Conservation (phyloP, 2,329 filamentous ascomycete genomes). For the Fusarium tuaranense region DNA sequence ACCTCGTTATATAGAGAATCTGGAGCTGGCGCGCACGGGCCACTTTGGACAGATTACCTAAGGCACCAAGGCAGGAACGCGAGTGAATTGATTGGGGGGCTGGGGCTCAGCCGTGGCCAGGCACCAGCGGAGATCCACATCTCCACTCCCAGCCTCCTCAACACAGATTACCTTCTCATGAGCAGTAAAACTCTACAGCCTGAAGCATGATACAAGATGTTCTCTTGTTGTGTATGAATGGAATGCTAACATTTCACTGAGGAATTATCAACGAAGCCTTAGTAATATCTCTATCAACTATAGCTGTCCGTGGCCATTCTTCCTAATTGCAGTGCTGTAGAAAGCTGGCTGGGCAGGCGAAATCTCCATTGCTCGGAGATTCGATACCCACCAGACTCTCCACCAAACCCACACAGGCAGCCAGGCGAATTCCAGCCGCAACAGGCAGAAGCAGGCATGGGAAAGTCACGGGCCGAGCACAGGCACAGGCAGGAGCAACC, state of each 20-base stretch:
- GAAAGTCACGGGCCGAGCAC: constrained; percentile 1
- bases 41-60: constrained; percentile 28
- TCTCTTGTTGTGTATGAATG: too few relatives aligned
- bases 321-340: not conserved
- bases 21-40: constrained; percentile 35
- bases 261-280: too few relatives aligned
- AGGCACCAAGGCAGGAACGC: constrained; percentile 22
- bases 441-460: constrained; percentile 5
- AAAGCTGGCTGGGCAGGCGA: not conserved
- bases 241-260: too few relatives aligned
- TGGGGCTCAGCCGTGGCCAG: constrained; percentile 24
- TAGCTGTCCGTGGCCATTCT: not conserved
- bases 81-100: constrained; percentile 30
- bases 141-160: not conserved
- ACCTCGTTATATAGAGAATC: constrained; percentile 49
- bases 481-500: not conserved
- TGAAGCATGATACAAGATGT: too few relatives aligned
- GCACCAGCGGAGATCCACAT: constrained; percentile 26
- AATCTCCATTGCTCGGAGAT: not conserved
- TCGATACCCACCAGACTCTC: not conserved
- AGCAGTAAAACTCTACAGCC: not conserved
- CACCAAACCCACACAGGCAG: not conserved
- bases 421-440: not conserved
- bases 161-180: not conserved
- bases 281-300: not conserved